These are phyloP conservation scores for Beta lomatogona DNA, from an alignment of 179 eudicot species.

Conservation along the genomic window DNA sequence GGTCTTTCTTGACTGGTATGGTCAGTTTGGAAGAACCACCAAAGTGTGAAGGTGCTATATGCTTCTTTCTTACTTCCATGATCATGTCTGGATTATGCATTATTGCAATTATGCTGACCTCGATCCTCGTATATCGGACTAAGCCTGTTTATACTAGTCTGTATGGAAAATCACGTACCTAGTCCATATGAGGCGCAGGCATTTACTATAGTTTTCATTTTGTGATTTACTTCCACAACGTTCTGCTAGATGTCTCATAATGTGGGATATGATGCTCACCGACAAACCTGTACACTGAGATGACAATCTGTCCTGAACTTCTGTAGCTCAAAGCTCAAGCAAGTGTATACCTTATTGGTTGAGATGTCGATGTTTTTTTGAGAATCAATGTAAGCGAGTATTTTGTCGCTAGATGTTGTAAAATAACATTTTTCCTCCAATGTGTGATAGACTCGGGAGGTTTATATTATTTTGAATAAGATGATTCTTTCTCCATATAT, in stretches of 20 bases:
- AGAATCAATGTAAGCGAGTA: constrained; percentile 15
- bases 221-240: constrained; percentile 5
- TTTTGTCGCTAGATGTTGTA: constrained; percentile 24
- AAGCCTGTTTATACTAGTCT: constrained; percentile 71
- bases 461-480: constrained; percentile 15
- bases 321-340: constrained; percentile 2
- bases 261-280: neutral
- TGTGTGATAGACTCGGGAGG: constrained; percentile 14
- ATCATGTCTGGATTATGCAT: constrained; percentile 80
- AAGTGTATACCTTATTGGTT: constrained; percentile 17
- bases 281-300: constrained; percentile 19
- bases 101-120: constrained; percentile 60
- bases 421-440: constrained; percentile 23
- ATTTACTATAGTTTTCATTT: constrained; percentile 11
- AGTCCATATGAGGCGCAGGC: constrained; percentile 13
- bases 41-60: constrained; percentile 76
- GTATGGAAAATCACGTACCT: constrained; percentile 66
- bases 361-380: constrained; percentile 16
- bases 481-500: constrained; percentile 9
- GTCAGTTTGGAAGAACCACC: constrained; percentile 56
- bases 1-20: constrained; percentile 28
- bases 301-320: neutral
- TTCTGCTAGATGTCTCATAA: constrained; percentile 9
- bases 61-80: constrained; percentile 78
- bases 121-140: constrained; percentile 80